Evolutionary conservation across 116 monocot genomes (phyloP).

Genomic region (Iris pallida): DNA sequence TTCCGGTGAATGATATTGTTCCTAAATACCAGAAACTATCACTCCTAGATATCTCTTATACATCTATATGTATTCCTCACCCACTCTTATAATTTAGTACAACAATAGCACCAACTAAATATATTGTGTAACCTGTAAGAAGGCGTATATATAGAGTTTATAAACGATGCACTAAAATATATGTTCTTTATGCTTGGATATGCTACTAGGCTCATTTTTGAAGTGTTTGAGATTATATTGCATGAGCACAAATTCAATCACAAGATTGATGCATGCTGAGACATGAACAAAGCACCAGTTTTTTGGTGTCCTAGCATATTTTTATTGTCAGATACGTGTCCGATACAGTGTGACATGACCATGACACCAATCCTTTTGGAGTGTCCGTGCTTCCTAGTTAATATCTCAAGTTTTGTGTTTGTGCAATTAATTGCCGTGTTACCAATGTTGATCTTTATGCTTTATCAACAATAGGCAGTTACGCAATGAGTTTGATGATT

Average conservation of each 20-base stretch:
- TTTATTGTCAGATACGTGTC: background rate
- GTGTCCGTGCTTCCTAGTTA: background rate
- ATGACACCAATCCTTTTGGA: background rate
- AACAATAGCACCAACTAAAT: too few relatives aligned
- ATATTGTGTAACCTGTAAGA: too few relatives aligned
- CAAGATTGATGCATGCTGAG: too few relatives aligned
- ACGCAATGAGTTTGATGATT: background rate
- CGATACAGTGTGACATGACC: background rate
- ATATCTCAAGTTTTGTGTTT: background rate
- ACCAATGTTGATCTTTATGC: slow-evolving; percentile 1
- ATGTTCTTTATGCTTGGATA: background rate
- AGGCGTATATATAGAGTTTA: too few relatives aligned
- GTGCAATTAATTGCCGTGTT: background rate
- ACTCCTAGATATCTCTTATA: too few relatives aligned
- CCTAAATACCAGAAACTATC: too few relatives aligned
- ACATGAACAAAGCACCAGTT: background rate
- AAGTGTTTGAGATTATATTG: background rate
- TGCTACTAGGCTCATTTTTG: background rate
- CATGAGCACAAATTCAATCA: too few relatives aligned
- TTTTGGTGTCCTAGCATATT: background rate
- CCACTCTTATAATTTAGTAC: too few relatives aligned
- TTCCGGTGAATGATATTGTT: too few relatives aligned
- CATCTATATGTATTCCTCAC: too few relatives aligned
- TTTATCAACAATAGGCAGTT: background rate
- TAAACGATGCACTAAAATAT: background rate